Evolutionary conservation across 164 flowering plant genomes (phyloP).

Genomic region (Buxus sempervirens): DNA sequence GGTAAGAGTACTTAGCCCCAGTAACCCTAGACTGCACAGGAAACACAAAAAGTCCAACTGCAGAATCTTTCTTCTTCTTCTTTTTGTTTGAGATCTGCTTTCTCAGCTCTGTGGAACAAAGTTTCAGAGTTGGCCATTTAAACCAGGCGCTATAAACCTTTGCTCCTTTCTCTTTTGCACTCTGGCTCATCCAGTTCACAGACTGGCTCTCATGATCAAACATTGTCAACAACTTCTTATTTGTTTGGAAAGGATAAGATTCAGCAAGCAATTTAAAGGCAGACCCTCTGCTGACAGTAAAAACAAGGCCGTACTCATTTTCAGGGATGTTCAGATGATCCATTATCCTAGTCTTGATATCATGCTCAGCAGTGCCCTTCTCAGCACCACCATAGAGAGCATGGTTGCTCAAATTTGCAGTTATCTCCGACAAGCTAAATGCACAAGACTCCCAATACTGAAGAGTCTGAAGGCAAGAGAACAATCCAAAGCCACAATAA

Average conservation of each 20-base stretch:
- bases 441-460: constrained; percentile 58
- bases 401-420: constrained; percentile 61
- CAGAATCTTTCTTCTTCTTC: constrained; percentile 53
- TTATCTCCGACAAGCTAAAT: constrained; percentile 61
- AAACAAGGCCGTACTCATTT: constrained; percentile 74
- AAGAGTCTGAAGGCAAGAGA: constrained; percentile 57
- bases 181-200: constrained; percentile 60
- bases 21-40: constrained; percentile 89
- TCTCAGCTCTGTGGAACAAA: constrained; percentile 49
- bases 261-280: constrained; percentile 84
- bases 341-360: constrained; percentile 65
- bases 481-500: constrained; percentile 80
- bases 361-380: constrained; percentile 52
- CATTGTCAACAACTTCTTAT: constrained; percentile 62
- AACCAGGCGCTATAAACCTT: constrained; percentile 57
- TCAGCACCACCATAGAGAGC: constrained; percentile 65
- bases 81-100: constrained; percentile 46
- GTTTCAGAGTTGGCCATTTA: constrained; percentile 67
- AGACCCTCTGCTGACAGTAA: constrained; percentile 77
- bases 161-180: constrained; percentile 69
- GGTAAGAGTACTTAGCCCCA: constrained; percentile 77
- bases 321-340: constrained; percentile 71
- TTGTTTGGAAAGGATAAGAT: constrained; percentile 71
- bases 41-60: constrained; percentile 73
- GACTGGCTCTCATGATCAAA: constrained; percentile 81